Conservation (phyloP, 768 basidiomycete genomes). For the Grammothele lineata region DNA sequence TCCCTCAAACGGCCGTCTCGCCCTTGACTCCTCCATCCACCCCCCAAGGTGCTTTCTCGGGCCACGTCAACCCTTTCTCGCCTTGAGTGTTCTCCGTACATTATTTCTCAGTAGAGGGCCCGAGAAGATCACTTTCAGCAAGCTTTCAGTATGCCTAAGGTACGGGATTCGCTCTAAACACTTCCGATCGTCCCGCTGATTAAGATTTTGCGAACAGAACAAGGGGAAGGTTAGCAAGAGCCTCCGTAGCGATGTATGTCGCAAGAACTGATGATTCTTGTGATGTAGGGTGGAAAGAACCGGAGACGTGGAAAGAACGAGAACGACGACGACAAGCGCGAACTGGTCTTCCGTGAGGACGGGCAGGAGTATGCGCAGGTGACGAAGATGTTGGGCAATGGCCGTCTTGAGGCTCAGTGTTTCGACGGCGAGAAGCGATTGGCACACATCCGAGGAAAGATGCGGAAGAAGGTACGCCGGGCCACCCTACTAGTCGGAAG, state of each 20-base stretch:
- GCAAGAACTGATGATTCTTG: neutral
- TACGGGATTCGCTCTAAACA: slow-evolving; percentile 20
- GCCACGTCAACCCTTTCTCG: too few species aligned
- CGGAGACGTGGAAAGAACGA: slow-evolving; percentile 99
- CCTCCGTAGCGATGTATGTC: neutral
- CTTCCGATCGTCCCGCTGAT: slow-evolving; percentile 14
- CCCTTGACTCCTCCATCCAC: neutral
- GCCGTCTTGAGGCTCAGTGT: slow-evolving; percentile 92
- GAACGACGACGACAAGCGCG: slow-evolving; percentile 98
- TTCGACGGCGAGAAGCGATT: slow-evolving; percentile 98
- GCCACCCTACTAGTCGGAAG: neutral
- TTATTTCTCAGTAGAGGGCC: too few species aligned
- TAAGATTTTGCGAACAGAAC: slow-evolving; percentile 40
- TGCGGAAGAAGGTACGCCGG: slow-evolving; percentile 90
- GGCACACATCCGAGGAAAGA: slow-evolving; percentile 97
- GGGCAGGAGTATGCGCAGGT: slow-evolving; percentile 99
- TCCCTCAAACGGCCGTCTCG: slow-evolving; percentile 1
- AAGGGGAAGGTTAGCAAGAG: slow-evolving; percentile 61
- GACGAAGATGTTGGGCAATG: slow-evolving; percentile 97
- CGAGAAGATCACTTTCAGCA: too few species aligned
- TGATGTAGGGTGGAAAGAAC: slow-evolving; percentile 91
- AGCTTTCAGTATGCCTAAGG: slow-evolving; percentile 59
- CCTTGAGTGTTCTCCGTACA: too few species aligned
- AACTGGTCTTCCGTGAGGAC: slow-evolving; percentile 97
- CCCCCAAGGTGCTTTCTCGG: too few species aligned